Evolutionary conservation across 805 yeast genomes (phyloP).

Genomic region (Metschnikowia koreensis): DNA sequence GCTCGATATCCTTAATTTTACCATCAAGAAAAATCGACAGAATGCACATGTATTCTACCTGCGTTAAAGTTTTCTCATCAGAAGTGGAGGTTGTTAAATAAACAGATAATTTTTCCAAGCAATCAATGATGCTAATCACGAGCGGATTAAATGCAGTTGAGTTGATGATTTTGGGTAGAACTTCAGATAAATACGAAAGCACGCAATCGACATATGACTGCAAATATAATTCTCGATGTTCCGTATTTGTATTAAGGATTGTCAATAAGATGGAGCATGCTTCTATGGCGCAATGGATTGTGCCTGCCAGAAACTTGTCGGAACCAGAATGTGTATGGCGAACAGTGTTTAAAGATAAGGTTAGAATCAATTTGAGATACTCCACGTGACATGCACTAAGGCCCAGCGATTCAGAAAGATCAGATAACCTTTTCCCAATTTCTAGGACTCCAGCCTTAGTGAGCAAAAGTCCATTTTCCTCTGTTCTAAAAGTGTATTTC

Average conservation of each 20-base stretch:
- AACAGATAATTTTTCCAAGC: conserved; percentile 12
- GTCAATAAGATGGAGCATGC: conserved; percentile 40
- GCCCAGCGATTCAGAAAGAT: conserved; percentile 5
- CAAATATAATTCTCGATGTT: conserved; percentile 44
- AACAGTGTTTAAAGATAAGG: conserved; percentile 28
- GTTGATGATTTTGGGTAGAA: conserved; percentile 30
- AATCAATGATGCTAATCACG: neutral
- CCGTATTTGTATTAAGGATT: conserved; percentile 39
- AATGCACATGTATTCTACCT: conserved; percentile 53
- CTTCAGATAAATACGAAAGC: conserved; percentile 36
- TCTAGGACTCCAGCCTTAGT: conserved; percentile 8
- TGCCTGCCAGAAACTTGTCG: conserved; percentile 3
- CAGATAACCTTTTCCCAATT: neutral
- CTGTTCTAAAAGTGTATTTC: neutral
- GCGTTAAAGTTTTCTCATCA: conserved; percentile 54
- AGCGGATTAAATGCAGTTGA: conserved; percentile 8
- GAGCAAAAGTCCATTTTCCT: neutral
- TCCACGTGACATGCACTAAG: conserved; percentile 23
- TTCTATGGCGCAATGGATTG: conserved; percentile 25
- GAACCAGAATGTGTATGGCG: conserved; percentile 13
- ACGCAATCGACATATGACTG: conserved; percentile 45
- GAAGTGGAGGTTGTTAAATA: conserved; percentile 18
- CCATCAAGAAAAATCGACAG: conserved; percentile 41
- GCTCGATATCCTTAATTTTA: conserved; percentile 21
- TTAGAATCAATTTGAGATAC: conserved; percentile 22